Conservation (phyloP, 106 monocot species). For the Alisma plantagoaquatica region DNA sequence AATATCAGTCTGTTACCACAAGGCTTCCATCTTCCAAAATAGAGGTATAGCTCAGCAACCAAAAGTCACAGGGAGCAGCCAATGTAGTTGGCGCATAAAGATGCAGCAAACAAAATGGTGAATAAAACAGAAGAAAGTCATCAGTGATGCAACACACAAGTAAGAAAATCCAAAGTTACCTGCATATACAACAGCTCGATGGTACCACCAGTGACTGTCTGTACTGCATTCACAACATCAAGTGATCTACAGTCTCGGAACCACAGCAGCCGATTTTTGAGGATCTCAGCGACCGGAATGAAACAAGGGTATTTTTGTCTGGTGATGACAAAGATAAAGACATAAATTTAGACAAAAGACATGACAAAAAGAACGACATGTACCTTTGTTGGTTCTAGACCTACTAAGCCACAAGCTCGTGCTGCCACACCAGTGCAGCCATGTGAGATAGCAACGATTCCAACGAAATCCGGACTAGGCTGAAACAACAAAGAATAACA, state of each 20-base stretch:
- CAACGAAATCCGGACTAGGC: conserved; percentile 89
- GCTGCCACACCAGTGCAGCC: conserved; percentile 80
- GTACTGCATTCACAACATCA: conserved; percentile 48
- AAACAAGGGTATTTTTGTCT: background rate
- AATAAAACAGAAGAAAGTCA: background rate
- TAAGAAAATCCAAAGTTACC: conserved; percentile 12
- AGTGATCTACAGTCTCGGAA: conserved; percentile 51
- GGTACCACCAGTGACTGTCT: conserved; percentile 45
- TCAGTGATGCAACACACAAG: background rate
- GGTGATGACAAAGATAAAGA: too few relatives aligned
- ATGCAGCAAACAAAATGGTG: conserved; percentile 11
- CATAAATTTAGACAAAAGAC: background rate
- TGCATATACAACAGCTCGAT: conserved; percentile 77
- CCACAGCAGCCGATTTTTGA: conserved; percentile 58
- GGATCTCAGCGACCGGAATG: conserved; percentile 53
- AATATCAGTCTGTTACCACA: conserved; percentile 28
- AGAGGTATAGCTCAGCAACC: conserved; percentile 62
- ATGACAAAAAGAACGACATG: background rate
- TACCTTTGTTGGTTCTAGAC: conserved; percentile 56
- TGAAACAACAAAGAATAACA: conserved; percentile 11
- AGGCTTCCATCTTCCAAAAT: conserved; percentile 65
- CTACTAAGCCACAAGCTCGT: conserved; percentile 66
- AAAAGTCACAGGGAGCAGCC: conserved; percentile 70
- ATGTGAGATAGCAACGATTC: conserved; percentile 71
- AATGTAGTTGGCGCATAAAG: conserved; percentile 64